phyloP scores from a whole-genome alignment of 192 early-diverging fungal genomes.

The Coemansia sp. region DNA sequence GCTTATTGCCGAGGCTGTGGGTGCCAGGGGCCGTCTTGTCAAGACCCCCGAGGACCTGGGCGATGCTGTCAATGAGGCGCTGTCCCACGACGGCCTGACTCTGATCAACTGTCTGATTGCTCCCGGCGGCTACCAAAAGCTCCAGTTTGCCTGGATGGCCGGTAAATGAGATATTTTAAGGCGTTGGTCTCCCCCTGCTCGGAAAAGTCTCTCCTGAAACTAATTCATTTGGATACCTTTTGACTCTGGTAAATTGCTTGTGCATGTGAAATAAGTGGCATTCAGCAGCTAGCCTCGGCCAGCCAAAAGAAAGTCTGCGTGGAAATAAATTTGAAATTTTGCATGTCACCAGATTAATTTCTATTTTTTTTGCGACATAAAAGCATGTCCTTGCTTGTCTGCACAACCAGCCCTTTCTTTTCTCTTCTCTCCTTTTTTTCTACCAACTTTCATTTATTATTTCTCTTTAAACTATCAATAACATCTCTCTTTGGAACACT shows the following conservation, averaged over 20 bases:
- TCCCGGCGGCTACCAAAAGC: slow-evolving; percentile 62
- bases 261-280: slow-evolving; percentile 7
- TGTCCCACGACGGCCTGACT: slow-evolving; percentile 51
- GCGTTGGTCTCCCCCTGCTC: too few relatives aligned
- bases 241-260: not conserved
- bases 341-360: too few relatives aligned
- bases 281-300: too few relatives aligned
- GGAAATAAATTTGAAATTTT: too few relatives aligned
- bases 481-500: not conserved
- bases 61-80: slow-evolving; percentile 50
- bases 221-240: too few relatives aligned
- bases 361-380: too few relatives aligned
- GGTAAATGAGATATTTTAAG: slow-evolving; percentile 12
- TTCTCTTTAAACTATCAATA: slow-evolving; percentile 1
- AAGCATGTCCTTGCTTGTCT: not conserved
- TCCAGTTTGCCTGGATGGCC: slow-evolving; percentile 57
- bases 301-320: too few relatives aligned
- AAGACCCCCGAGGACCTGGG: slow-evolving; percentile 59
- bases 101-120: slow-evolving; percentile 69
- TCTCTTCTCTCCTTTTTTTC: not conserved
- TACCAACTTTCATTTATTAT: not conserved
- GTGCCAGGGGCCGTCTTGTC: slow-evolving; percentile 61
- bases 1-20: slow-evolving; percentile 64
- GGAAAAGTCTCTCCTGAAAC: too few relatives aligned
- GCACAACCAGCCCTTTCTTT: not conserved